Percentiles rank a stretch among this genome's conserved stretches.
phyloP scores from a whole-genome alignment of 768 basidiomycete species.

The Boletus subparvulus region DNA sequence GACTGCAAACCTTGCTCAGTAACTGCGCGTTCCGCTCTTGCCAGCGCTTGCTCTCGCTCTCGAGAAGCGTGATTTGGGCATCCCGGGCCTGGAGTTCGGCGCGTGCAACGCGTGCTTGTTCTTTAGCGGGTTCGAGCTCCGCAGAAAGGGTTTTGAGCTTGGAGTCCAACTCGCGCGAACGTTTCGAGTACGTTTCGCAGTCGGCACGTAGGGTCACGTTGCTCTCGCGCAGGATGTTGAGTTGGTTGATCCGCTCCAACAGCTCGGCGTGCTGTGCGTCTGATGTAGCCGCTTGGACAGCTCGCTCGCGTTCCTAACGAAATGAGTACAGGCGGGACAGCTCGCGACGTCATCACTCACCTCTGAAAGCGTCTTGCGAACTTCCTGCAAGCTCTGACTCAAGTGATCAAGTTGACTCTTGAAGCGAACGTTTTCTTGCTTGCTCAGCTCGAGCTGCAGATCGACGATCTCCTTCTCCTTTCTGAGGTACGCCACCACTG shows the following conservation, averaged over 20 bases:
- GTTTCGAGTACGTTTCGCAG: constrained; percentile 67
- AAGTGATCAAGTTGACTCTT: constrained; percentile 77
- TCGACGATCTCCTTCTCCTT: constrained; percentile 94
- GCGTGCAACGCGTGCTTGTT: constrained; percentile 59
- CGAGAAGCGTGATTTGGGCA: constrained; percentile 64
- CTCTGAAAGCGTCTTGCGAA: constrained; percentile 67
- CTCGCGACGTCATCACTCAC: constrained; percentile 35
- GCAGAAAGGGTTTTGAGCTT: constrained; percentile 56
- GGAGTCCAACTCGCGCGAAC: constrained; percentile 62
- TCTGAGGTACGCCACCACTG: constrained; percentile 77
- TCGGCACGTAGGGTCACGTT: constrained; percentile 83
- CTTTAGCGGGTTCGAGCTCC: constrained; percentile 74
- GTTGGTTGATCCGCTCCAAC: constrained; percentile 81
- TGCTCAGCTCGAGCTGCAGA: constrained; percentile 78
- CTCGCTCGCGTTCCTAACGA: constrained; percentile 75
- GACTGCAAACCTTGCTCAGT: constrained; percentile 62
- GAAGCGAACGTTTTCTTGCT: constrained; percentile 70
- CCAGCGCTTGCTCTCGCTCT: constrained; percentile 78
- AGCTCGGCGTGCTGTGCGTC: constrained; percentile 82
- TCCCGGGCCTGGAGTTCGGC: constrained; percentile 76
- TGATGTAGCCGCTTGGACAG: constrained; percentile 66
- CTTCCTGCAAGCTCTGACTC: constrained; percentile 66
- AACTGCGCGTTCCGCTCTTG: constrained; percentile 81
- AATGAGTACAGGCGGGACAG: background rate
- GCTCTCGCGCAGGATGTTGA: constrained; percentile 84